These are phyloP conservation scores for Aspergillus alliaceus DNA, from an alignment of 2,329 filamentous ascomycete genomes.

Conservation along the genomic window DNA sequence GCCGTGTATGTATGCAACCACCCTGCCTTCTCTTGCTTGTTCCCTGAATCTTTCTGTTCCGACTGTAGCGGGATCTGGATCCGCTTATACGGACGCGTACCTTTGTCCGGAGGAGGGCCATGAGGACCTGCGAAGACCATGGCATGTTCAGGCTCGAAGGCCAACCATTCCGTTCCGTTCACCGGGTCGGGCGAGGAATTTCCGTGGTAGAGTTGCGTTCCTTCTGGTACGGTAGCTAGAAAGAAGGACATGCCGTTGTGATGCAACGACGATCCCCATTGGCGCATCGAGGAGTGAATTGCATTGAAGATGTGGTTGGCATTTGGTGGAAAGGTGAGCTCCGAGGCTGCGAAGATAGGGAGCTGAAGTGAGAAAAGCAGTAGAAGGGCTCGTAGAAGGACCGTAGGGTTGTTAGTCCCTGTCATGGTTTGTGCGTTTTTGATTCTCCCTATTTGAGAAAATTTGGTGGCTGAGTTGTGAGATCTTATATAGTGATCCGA, in stretches of 20 bases:
- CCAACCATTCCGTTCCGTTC: constrained; percentile 65
- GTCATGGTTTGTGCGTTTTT: background rate
- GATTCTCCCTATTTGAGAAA: background rate
- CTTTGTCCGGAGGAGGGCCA: constrained; percentile 6
- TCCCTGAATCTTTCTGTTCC: background rate
- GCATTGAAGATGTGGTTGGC: constrained; percentile 71
- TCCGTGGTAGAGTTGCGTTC: constrained; percentile 69
- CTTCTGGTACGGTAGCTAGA: constrained; percentile 62
- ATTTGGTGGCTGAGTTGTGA: background rate
- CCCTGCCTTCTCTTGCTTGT: constrained; percentile 37
- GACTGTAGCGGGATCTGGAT: background rate
- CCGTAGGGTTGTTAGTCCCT: background rate
- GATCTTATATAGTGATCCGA: background rate
- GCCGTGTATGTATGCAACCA: constrained; percentile 68
- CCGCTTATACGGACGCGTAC: background rate
- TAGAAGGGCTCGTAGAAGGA: background rate
- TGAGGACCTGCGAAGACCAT: constrained; percentile 58
- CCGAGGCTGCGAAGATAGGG: background rate
- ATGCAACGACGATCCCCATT: constrained; percentile 71
- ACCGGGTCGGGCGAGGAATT: constrained; percentile 48
- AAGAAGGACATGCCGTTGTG: constrained; percentile 78
- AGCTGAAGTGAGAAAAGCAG: background rate
- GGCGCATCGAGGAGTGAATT: constrained; percentile 68
- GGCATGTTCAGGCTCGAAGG: constrained; percentile 75
- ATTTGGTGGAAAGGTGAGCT: constrained; percentile 39